Base-by-base conservation (phyloP, 768 basidiomycete genomes). In the Lactifluus rugatus region DNA sequence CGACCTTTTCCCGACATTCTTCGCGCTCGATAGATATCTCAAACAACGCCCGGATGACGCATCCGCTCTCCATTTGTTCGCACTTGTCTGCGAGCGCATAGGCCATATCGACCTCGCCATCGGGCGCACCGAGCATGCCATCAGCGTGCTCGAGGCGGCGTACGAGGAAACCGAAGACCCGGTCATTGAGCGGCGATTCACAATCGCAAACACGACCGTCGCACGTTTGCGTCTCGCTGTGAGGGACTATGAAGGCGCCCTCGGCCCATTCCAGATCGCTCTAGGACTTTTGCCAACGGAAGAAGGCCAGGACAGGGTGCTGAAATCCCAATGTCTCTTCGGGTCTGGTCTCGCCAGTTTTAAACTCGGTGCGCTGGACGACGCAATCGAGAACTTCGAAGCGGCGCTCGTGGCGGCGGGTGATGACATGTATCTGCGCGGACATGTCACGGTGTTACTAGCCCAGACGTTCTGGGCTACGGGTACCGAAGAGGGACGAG, bases 131-230 rank as follows among this genome's bases (percentile, higher is more conserved):
- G 70, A 75, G 34, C 77, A 76, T 28, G 83, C 87, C 0, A 89
- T 91, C 14, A 58, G 70, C 3, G 75, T 93, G 10, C 73, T 98
- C n/a, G 95, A 98, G 70, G 78, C 81, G 1, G 78, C 80, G 26
- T 99, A 96, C 72, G 96, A 99, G 69, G 83, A 87, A 53, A 81
- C 80, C 14, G 96, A 99, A 70, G 86, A 91, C 53, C 71, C 84
- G 1, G 72, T 75, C 23, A 81, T 91, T 11, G 96, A 97, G 70
- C 73, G 76, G 50, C 84, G 81, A 53, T 99, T 87, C 66, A 82
- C 80, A 5, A 81, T 93, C 39, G 89, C 93, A 0, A 88, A 93
- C 61, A 74, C 81, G 23, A 95, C 88, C 58, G 73, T 92, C 8
- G 96, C 85, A 0, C 82, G 96, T 10, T 69, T 95, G 25, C 78